Base-by-base conservation (phyloP, 2,329 filamentous ascomycete species). In the Colletotrichum endophyticum region DNA sequence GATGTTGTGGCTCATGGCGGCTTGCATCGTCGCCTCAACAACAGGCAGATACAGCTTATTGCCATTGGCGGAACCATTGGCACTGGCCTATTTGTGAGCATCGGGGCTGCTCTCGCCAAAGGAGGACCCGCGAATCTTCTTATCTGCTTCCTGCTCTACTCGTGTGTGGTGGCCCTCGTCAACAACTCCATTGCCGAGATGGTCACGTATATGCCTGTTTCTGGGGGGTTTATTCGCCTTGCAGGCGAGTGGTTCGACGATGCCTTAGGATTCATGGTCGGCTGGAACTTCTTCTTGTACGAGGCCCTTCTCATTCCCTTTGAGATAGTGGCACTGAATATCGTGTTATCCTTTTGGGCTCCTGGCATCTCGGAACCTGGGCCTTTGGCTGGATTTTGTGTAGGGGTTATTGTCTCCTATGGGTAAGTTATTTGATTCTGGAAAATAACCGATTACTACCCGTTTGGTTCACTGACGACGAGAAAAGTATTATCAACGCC, bases 231-330 rank as follows among this genome's bases (percentile, higher is more conserved):
- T 22, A 68, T 75, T 32, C 71, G 66, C 27, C 59, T 66, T 34
- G 70, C 68, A 4, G 78, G 59, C 53, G 82, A 84, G 19, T 91
- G 88, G 77, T 87, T 91, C n/a, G 89, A 91, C 79, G 88, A 90
- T 80, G 87, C 88, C 1, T 87, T 90, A 78, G 89, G 89, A 3
- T 91, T 91, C 77, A 88, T 89, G 11, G 81, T 91, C 57, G 90
- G 89, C 0, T 91, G 89, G 90, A 91, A 91, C 78, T 91, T 91
- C 81, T 94, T 91, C 91, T 92, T 93, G 66, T 75, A 76, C 44
- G 73, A 72, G 28, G 73, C 76, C 12, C 80, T 90, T 69, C 88
- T 90, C n/a, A 73, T 84, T 28, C 82, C 84, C 19, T 81, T 84
- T 3, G 83, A 78, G 63, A 80, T 81, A 19, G 77, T 79, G 44